Conservation (phyloP, 1,284 basidiomycete species). For the Gymnopus androsaceus region DNA sequence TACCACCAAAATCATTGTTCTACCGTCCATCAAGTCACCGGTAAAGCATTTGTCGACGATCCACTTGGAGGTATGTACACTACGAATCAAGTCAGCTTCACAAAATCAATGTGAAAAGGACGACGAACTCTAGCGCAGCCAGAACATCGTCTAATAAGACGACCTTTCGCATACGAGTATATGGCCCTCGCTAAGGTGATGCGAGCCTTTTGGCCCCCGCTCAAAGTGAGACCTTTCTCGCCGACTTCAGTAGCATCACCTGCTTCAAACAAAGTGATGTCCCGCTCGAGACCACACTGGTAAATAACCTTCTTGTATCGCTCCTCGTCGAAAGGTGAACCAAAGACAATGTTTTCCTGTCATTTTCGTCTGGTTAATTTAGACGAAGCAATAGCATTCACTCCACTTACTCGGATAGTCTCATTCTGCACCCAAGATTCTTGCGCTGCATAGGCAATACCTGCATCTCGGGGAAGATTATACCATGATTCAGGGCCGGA, state of each 20-base stretch:
- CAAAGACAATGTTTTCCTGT: conserved; percentile 84
- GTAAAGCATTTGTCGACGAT: conserved; percentile 76
- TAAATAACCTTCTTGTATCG: conserved; percentile 70
- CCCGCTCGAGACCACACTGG: conserved; percentile 61
- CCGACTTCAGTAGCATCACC: conserved; percentile 72
- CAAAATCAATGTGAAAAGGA: conserved; percentile 30
- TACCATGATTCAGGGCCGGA: conserved; percentile 60
- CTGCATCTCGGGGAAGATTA: conserved; percentile 63
- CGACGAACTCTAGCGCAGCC: conserved; percentile 50
- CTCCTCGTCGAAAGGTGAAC: conserved; percentile 68
- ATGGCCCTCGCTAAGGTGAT: conserved; percentile 74
- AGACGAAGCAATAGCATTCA: no score
- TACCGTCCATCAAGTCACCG: conserved; percentile 66
- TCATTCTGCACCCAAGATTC: conserved; percentile 77
- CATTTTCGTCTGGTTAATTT: no score
- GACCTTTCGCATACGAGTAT: conserved; percentile 62
- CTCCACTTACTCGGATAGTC: conserved; percentile 36
- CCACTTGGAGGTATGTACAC: conserved; percentile 70
- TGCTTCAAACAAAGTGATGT: conserved; percentile 62
- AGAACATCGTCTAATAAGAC: conserved; percentile 68
- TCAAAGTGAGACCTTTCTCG: conserved; percentile 49
- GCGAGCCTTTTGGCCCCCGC: conserved; percentile 78
- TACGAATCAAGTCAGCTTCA: conserved; percentile 17
- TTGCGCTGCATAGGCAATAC: conserved; percentile 77
- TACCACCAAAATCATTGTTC: conserved; percentile 75